Evolutionary conservation across 495 filamentous ascomycete species (phyloP), one percentile per base, ranked within the genome.

Genomic region (Neurospora sp.): DNA sequence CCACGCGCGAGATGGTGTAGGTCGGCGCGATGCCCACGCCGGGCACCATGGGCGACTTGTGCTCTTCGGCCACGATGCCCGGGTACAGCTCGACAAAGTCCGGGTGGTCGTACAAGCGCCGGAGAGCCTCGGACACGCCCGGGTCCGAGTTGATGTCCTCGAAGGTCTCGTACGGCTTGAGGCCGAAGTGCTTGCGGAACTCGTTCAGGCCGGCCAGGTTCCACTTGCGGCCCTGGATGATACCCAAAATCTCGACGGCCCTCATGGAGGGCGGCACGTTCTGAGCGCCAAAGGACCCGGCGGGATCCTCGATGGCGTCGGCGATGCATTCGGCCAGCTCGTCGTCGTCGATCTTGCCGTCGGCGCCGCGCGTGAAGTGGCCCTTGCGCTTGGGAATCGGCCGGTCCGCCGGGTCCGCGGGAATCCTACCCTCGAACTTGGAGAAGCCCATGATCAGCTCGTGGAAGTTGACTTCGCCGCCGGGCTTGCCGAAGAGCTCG

Each of bases 191-290:
- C 74, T 89, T 85, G 42, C 94, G 85, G 83, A 97, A 94, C 80
- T 97, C 94, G 79, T 97, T 97, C 70, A 97, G 82, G 3, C 92
- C 91, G 1, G 91, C 91, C 31, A 94, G 77, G 74, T 93, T 93
- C 94, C 94, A 97, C 31, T 88, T 86, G 11, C 94, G 89, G 4
- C 91, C 90, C 75, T 96, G 93, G 75, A 93, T 87, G 71, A 97
- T 97, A 41, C 94, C 93, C 0, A 97, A 85, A 53, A 95, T 91
- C 78, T 97, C 94, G 18, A 97, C 85, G 14, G 88, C 87, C 69
- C 88, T 88, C 84, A 97, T 86, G 53, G 92, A 85, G 12, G 83
- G 81, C 0, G 94, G 94, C 0, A 96, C 91, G 74, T 92, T 90
- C 9, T 89, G 88, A 5, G 90, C 91, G 5, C 94, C 94, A 74